phyloP scores from a whole-genome alignment of 352 stramenopile genomes.

The Stephanocyclus meneghinianus region DNA sequence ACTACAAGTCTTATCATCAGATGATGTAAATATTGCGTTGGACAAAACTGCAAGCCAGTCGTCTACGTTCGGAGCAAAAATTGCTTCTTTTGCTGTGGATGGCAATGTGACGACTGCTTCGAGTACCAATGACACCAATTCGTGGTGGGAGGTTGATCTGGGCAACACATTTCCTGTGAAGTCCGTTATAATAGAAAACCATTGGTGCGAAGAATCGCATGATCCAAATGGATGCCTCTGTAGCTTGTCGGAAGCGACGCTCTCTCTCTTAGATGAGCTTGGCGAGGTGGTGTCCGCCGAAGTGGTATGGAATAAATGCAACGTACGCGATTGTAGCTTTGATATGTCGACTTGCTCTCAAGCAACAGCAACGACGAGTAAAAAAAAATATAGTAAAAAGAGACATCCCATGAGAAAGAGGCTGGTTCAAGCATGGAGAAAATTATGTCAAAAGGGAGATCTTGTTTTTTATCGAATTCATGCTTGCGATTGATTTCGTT shows the following conservation, averaged over 20 bases:
- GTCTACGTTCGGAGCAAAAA: background rate
- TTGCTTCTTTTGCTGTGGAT: background rate
- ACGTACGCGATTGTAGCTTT: background rate
- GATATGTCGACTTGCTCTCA: background rate
- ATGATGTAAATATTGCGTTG: background rate
- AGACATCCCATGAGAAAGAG: too few relatives aligned
- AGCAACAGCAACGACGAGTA: too few relatives aligned
- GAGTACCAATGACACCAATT: background rate
- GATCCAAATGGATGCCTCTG: background rate
- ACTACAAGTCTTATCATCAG: background rate
- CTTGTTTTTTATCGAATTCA: too few relatives aligned
- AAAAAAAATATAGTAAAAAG: too few relatives aligned
- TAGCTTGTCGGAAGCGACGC: background rate
- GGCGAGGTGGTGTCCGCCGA: background rate
- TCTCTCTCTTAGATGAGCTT: background rate
- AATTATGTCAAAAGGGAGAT: too few relatives aligned
- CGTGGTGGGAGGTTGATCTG: background rate
- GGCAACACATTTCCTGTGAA: background rate
- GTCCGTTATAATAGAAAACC: background rate
- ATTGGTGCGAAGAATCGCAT: background rate
- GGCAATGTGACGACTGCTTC: background rate
- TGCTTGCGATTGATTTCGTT: too few relatives aligned
- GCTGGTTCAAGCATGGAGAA: too few relatives aligned
- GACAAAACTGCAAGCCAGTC: background rate
- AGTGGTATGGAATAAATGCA: background rate